These are phyloP conservation scores for Podosphaera xanthii DNA, from an alignment of 2,329 filamentous ascomycete species.

Conservation along the genomic window DNA sequence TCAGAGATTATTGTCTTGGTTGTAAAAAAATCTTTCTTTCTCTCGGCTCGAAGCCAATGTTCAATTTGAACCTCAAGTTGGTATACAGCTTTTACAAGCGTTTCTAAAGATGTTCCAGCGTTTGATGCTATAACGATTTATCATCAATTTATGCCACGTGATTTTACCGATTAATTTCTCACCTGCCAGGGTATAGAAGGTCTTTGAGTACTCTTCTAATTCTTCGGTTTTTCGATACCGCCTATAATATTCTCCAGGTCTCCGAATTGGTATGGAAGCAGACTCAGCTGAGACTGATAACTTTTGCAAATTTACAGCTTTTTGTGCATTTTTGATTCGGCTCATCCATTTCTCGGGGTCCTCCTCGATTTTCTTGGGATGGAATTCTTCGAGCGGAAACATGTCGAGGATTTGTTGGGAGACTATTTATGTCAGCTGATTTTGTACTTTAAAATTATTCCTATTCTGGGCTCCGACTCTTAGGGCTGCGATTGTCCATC, in stretches of 20 bases:
- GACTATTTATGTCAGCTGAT: conserved; percentile 8
- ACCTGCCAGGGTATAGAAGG: conserved; percentile 22
- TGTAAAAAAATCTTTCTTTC: conserved; percentile 5
- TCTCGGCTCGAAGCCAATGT: conserved; percentile 11
- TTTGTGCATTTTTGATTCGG: conserved; percentile 11
- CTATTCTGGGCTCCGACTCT: conserved; percentile 8
- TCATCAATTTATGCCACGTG: not conserved
- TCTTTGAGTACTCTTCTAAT: conserved; percentile 20
- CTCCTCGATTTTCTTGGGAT: conserved; percentile 6
- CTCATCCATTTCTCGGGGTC: conserved; percentile 8
- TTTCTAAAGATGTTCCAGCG: conserved; percentile 10
- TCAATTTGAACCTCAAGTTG: conserved; percentile 12
- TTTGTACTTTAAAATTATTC: not conserved
- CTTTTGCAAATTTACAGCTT: conserved; percentile 11
- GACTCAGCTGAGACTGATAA: conserved; percentile 7
- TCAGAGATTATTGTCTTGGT: not conserved
- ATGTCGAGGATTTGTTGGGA: conserved; percentile 16
- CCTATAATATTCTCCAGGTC: conserved; percentile 17
- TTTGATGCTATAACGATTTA: conserved; percentile 9
- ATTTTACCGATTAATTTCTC: conserved; percentile 8
- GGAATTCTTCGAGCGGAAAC: conserved; percentile 15
- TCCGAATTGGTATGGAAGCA: conserved; percentile 8
- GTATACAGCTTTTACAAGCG: conserved; percentile 12
- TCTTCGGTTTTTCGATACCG: conserved; percentile 20
- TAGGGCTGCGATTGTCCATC: conserved; percentile 23